Percentiles rank a stretch among this genome's conserved stretches.
Conservation (phyloP, 768 basidiomycete species). For the Pholiota conissans region DNA sequence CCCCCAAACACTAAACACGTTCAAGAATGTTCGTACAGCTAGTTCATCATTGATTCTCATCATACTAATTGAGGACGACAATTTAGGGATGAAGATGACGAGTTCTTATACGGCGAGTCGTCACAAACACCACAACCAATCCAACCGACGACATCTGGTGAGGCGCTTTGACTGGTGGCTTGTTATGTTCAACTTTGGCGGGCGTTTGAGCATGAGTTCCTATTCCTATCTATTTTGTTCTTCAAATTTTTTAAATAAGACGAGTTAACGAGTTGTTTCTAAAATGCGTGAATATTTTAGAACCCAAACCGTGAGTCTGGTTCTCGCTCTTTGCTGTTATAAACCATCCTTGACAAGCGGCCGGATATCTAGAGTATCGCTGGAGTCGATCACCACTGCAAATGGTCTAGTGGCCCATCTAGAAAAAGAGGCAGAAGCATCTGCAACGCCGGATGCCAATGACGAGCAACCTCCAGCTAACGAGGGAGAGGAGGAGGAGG, state of each 20-base stretch:
- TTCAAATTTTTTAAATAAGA: slow-evolving; percentile 33
- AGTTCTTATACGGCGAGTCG: slow-evolving; percentile 72
- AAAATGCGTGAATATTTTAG: slow-evolving; percentile 44
- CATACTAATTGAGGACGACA: neutral
- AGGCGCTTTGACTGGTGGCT: slow-evolving; percentile 30
- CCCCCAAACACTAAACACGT: slow-evolving; percentile 2
- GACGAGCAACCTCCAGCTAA: slow-evolving; percentile 4
- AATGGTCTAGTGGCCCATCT: slow-evolving; percentile 52
- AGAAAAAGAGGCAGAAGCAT: slow-evolving; percentile 40
- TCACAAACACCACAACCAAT: slow-evolving; percentile 31
- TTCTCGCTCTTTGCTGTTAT: slow-evolving; percentile 14
- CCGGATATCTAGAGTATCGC: slow-evolving; percentile 29
- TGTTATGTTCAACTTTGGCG: slow-evolving; percentile 4
- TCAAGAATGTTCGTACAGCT: neutral
- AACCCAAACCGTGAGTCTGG: slow-evolving; percentile 62
- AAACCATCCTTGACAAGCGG: slow-evolving; percentile 14
- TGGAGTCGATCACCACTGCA: slow-evolving; percentile 42
- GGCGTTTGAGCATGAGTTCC: neutral
- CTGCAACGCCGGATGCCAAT: neutral
- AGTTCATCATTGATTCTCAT: neutral
- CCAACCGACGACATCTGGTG: slow-evolving; percentile 46
- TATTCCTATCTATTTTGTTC: slow-evolving; percentile 25
- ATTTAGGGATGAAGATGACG: slow-evolving; percentile 76
- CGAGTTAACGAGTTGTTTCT: slow-evolving; percentile 35
- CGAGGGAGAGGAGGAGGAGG: slow-evolving; percentile 35